Conservation (phyloP, 2,329 filamentous ascomycete genomes). For the Sclerotinia borealis region DNA sequence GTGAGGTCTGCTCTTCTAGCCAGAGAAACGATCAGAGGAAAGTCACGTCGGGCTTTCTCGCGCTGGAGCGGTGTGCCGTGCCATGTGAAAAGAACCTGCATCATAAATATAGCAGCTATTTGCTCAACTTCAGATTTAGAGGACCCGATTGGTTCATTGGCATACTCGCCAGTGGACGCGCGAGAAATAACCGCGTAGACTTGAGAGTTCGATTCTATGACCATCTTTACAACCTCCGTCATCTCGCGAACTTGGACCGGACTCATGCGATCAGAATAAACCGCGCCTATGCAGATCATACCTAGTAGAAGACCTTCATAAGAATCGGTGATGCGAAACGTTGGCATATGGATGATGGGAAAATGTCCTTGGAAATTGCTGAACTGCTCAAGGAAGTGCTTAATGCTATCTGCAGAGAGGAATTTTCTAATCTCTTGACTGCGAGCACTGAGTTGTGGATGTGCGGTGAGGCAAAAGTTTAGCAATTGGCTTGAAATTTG, state of each 20-base stretch:
- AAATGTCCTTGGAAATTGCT: conserved; percentile 69
- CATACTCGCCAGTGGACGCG: conserved; percentile 35
- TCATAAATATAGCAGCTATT: conserved; percentile 59
- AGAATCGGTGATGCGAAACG: conserved; percentile 60
- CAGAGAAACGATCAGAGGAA: conserved; percentile 50
- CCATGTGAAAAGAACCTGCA: conserved; percentile 60
- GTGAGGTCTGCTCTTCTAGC: conserved; percentile 52
- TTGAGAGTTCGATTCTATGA: conserved; percentile 50
- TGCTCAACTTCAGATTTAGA: conserved; percentile 52
- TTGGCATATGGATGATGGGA: conserved; percentile 65
- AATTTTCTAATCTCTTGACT: conserved; percentile 47
- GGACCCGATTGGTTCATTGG: conserved; percentile 34
- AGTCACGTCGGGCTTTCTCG: conserved; percentile 54
- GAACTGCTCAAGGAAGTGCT: conserved; percentile 65
- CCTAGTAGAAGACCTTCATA: conserved; percentile 61
- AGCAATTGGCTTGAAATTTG: conserved; percentile 51
- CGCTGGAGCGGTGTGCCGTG: conserved; percentile 63
- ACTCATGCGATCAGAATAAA: conserved; percentile 61
- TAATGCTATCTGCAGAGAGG: conserved; percentile 62
- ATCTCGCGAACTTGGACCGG: conserved; percentile 59
- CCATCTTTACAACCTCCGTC: conserved; percentile 56
- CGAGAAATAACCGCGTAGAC: conserved; percentile 43
- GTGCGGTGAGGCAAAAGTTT: conserved; percentile 51
- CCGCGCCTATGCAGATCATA: conserved; percentile 69
- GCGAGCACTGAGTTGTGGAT: conserved; percentile 49